Base-by-base conservation (phyloP, 2,329 filamentous ascomycete species). In the Aureobasidium subglaciale region DNA sequence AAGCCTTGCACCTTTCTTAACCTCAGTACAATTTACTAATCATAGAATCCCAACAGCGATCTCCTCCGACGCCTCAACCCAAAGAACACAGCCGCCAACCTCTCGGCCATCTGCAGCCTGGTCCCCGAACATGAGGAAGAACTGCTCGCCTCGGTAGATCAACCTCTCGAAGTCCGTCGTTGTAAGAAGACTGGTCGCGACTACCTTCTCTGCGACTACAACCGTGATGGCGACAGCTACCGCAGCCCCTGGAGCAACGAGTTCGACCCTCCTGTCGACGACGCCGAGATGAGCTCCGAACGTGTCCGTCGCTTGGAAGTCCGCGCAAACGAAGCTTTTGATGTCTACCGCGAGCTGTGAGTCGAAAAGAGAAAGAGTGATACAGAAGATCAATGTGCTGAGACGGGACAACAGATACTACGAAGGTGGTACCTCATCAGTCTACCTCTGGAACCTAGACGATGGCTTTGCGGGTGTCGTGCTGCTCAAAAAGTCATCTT, bases 131-230 rank as follows among this genome's bases (percentile, higher is more conserved):
- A 99, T 58, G 93, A 92, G 67, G 93, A 99, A 79, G 93, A 99
- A 71, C 89, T 99, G 40, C 89, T 99, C 62, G 93, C 92, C 62
- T 96, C 92, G 22, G 93, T 99, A 64, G 93, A 99, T 74, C 92
- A 97, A 72, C 93, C 93, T 22, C 85, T 99, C 56, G 85, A 87
- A 58, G 82, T 95, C 60, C 85, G 87, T 65, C 87, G 88, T 62
- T 97, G 93, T 79, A 83, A 84, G 64, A 88, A 91, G 73, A 87
- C 89, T 29, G 90, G 90, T 65, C 88, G 92, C 63, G 93, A 97
- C 75, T 99, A 96, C 77, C 84, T 99, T 50, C 87, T 96, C 67
- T 99, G 93, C 79, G 93, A 99, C 81, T 99, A 99, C 81, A 99
- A 99, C 80, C 91, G 93, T 62, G 93, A 99, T 74, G 93, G 93